Percentiles rank a stretch among this genome's conserved stretches.
Evolutionary conservation across 768 basidiomycete species (phyloP).

Genomic region (Zangia roseola): DNA sequence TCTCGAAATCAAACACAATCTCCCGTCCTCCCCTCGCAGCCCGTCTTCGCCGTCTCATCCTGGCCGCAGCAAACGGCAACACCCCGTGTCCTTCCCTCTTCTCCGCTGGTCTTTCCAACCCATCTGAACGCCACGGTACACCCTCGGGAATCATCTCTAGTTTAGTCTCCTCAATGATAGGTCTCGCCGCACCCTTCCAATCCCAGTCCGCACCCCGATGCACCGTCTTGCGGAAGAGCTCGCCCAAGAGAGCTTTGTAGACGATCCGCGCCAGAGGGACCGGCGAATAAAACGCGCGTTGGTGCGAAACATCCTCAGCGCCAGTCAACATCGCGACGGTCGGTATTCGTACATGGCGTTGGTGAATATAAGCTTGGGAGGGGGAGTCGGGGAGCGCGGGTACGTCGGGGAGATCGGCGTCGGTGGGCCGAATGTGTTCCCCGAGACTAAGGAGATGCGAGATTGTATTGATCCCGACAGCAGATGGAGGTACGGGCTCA

Average conservation of each 20-base stretch:
- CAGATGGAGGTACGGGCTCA: not conserved
- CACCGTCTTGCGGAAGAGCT: conserved; percentile 21
- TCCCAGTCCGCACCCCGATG: conserved; percentile 20
- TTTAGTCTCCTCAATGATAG: conserved; percentile 18
- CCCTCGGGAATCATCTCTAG: conserved; percentile 20
- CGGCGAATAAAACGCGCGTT: conserved; percentile 15
- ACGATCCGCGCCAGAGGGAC: conserved; percentile 24
- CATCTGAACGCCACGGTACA: not conserved
- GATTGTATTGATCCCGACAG: conserved; percentile 15
- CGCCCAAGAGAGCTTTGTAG: conserved; percentile 16
- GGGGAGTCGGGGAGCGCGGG: not conserved
- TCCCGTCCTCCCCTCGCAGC: conserved; percentile 20
- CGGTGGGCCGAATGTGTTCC: not conserved
- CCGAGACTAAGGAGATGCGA: conserved; percentile 23
- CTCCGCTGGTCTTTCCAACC: not conserved
- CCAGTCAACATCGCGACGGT: conserved; percentile 20
- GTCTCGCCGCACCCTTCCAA: conserved; percentile 16
- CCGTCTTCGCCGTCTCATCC: conserved; percentile 22
- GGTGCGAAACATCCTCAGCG: not conserved
- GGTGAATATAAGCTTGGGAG: not conserved
- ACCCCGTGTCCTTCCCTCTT: not conserved
- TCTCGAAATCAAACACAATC: conserved; percentile 11
- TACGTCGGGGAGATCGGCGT: conserved; percentile 4
- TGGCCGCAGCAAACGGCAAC: conserved; percentile 24
- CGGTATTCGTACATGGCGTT: conserved; percentile 6